Percentiles rank a stretch among this genome's conserved stretches.
Conservation (phyloP, 208 protist species). For the Tetramitus jugosus region DNA sequence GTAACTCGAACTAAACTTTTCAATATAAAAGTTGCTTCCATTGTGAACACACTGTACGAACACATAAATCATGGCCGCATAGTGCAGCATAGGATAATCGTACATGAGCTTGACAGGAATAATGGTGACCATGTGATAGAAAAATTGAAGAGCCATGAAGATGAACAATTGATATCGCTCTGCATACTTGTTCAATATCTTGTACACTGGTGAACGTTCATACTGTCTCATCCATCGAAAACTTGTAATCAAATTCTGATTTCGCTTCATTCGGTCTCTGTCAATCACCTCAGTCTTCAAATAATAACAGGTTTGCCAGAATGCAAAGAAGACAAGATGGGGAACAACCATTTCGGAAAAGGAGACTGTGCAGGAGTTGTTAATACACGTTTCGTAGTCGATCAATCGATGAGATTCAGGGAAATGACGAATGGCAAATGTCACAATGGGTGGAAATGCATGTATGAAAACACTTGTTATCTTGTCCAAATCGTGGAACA, state of each 20-base stretch:
- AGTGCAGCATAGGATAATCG: background rate
- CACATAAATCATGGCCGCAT: background rate
- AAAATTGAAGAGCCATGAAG: background rate
- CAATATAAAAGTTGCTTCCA: constrained; percentile 14
- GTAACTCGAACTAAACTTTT: background rate
- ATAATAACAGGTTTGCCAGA: constrained; percentile 7
- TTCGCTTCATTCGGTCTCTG: background rate
- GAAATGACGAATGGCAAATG: constrained; percentile 2
- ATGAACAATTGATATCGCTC: background rate
- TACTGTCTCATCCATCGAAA: constrained; percentile 6
- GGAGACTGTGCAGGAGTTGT: background rate
- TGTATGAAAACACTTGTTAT: constrained; percentile 35
- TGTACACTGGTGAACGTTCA: background rate
- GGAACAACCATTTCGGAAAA: background rate
- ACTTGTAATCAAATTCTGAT: background rate
- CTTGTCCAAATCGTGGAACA: constrained; percentile 39
- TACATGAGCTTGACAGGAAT: background rate
- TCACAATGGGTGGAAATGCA: constrained; percentile 26
- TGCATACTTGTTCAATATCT: background rate
- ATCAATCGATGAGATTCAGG: background rate
- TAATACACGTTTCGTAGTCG: background rate
- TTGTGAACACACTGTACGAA: background rate
- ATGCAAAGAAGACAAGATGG: background rate
- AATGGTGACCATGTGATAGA: background rate
- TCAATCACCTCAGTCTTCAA: constrained; percentile 7